Conservation (phyloP, 2,329 filamentous ascomycete genomes). For the Teratosphaeriaceae sp. region DNA sequence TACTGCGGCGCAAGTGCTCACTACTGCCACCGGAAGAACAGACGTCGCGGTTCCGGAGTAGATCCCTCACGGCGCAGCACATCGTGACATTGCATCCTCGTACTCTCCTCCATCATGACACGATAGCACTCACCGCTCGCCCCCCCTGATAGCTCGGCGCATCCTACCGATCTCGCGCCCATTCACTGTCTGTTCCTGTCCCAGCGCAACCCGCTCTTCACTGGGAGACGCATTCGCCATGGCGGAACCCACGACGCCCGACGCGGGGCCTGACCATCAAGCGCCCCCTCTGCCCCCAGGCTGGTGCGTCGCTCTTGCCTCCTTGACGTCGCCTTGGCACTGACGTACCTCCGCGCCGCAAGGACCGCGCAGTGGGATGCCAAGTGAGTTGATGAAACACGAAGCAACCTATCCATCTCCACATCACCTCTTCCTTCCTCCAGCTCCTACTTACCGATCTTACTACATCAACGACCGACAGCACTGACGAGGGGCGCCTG, state of each 20-base stretch:
- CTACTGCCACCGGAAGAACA: not conserved
- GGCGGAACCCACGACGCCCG: constrained; percentile 28
- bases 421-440: not conserved
- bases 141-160: too few species aligned
- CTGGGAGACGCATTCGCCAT: too few species aligned
- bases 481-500: not conserved
- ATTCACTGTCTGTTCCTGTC: not conserved
- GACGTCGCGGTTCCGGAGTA: too few species aligned
- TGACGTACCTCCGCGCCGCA: constrained; percentile 25
- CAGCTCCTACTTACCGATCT: constrained; percentile 1
- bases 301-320: constrained; percentile 26
- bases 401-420: too few species aligned
- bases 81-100: too few species aligned
- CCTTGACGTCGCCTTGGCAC: constrained; percentile 23
- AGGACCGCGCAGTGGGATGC: constrained; percentile 38
- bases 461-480: not conserved
- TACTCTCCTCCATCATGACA: too few species aligned
- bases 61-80: too few species aligned
- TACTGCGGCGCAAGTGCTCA: not conserved
- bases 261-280: constrained; percentile 32
- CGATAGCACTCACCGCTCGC: too few species aligned
- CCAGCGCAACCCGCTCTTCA: too few species aligned
- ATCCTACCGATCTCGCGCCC: too few species aligned
- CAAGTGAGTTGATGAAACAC: constrained; percentile 32
- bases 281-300: constrained; percentile 34